A percentile compares a stretch with the other conserved stretches of the same genome.
Evolutionary conservation across 2,329 filamentous ascomycete genomes (phyloP).

Genomic region (Bipolaris sorokiniana): DNA sequence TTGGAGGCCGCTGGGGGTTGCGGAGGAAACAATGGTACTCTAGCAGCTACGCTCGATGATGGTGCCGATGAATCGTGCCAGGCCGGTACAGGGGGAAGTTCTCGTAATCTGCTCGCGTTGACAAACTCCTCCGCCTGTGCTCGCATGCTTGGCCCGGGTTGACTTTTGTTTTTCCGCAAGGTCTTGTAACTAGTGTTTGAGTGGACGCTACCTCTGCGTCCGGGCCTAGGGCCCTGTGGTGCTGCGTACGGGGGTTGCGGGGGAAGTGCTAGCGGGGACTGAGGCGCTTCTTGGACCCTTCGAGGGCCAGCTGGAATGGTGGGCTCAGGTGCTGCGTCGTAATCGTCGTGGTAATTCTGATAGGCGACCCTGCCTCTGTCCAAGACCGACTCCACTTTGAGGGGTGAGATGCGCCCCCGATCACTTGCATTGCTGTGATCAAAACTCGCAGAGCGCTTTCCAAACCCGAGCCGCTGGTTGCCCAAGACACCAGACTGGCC

Average conservation of each 20-base stretch:
- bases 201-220: conserved; percentile 64
- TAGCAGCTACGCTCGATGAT: conserved; percentile 60
- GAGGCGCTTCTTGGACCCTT: conserved; percentile 52
- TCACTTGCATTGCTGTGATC: conserved; percentile 58
- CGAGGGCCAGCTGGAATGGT: conserved; percentile 82
- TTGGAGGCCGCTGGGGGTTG: conserved; percentile 61
- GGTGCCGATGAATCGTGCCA: conserved; percentile 59
- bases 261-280: conserved; percentile 49
- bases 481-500: conserved; percentile 65
- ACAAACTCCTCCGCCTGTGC: conserved; percentile 57
- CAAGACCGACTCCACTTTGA: conserved; percentile 53
- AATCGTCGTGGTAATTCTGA: conserved; percentile 61
- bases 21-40: conserved; percentile 54
- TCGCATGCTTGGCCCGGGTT: conserved; percentile 51
- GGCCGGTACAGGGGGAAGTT: conserved; percentile 53
- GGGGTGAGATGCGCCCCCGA: conserved; percentile 26
- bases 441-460: conserved; percentile 73
- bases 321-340: conserved; percentile 85
- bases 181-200: conserved; percentile 60
- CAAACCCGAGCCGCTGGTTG: conserved; percentile 62
- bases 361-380: conserved; percentile 53
- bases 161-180: conserved; percentile 52
- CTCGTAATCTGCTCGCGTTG: conserved; percentile 52
- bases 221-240: conserved; percentile 51
- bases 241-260: conserved; percentile 48